Base-by-base conservation (phyloP, 1,139 yeast genomes). In the Chernovozyma sophiae-reginae region DNA sequence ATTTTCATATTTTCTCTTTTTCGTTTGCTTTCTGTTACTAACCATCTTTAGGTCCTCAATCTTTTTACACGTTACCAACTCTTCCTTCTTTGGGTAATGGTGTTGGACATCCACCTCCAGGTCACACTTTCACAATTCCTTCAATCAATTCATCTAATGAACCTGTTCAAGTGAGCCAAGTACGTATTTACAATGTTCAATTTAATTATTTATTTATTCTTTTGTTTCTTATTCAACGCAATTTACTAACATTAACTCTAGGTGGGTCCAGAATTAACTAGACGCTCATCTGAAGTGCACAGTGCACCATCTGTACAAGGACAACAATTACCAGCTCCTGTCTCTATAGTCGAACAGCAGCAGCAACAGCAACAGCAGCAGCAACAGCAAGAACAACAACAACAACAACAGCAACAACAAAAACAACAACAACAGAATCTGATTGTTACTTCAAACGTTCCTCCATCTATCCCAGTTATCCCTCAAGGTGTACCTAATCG, bases 31-130 rank as follows among this genome's bases (percentile, higher is more conserved):
- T n/a, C 10, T 23, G 33, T 22, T 12, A 28, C 59, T 51, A 51
- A 51, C 56, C 8, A 6, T 13, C n/a, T 30, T 30, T 42, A 59
- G 69, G 72, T 32, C 74, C 74, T 15, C 79, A 73, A 55, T 62
- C 71, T 25, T 68, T 70, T 45, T 73, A 72, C 46, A 72, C 77
- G 12, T 62, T 74, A 33, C 78, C 79, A 6, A 68, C 73, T 40
- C 64, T 74, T 38, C 74, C 79, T 14, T 72, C 75, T 33, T 61
- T 75, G 43, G 77, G 76, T 29, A 69, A 63, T 46, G 67, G 70
- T 19, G 55, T 55, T 33, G 63, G 61, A 13, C 67, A 58, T 43
- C 55, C 58, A 19, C 68, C 58, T 36, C 56, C 62, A n/a, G 63
- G 60, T 32, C 74, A 67, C 43, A 68, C 65, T 7, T 72, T 71